A percentile compares a stretch with the other conserved stretches of the same genome.
Conservation (phyloP, 495 filamentous ascomycete species). For the Lepraria neglecta region DNA sequence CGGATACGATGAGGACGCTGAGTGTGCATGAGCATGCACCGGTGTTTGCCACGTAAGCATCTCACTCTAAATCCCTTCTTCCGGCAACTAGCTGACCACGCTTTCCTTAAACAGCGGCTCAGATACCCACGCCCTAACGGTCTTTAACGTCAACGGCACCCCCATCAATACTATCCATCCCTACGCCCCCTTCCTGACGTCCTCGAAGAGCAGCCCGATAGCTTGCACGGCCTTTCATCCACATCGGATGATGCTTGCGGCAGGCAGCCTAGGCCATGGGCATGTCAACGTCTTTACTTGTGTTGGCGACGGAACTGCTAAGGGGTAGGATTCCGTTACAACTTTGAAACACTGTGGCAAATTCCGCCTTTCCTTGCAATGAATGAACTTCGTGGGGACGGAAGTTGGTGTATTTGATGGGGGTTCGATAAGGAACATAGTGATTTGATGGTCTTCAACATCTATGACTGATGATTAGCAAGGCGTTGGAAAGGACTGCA, state of each 20-base stretch:
- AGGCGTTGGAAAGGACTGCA: background rate
- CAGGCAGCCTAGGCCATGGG: conserved; percentile 64
- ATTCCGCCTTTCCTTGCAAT: no score
- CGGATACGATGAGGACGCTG: conserved; percentile 70
- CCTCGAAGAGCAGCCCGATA: conserved; percentile 70
- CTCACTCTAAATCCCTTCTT: background rate
- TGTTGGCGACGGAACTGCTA: conserved; percentile 14
- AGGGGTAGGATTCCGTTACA: background rate
- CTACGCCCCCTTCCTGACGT: conserved; percentile 78
- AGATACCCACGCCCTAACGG: conserved; percentile 77
- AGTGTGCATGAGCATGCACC: conserved; percentile 95
- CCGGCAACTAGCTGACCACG: background rate
- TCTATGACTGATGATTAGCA: background rate
- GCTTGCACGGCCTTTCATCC: conserved; percentile 91
- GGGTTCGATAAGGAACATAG: no score
- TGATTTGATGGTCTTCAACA: no score
- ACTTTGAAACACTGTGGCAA: background rate
- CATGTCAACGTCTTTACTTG: conserved; percentile 69
- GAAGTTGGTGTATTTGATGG: no score
- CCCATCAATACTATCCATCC: conserved; percentile 78
- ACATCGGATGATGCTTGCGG: conserved; percentile 86
- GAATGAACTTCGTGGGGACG: no score
- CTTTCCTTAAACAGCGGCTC: conserved; percentile 56
- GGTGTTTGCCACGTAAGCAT: conserved; percentile 86
- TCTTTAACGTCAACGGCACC: conserved; percentile 78